Evolutionary conservation across 352 stramenopile genomes (phyloP).

Genomic region (Phytophthora litchii): DNA sequence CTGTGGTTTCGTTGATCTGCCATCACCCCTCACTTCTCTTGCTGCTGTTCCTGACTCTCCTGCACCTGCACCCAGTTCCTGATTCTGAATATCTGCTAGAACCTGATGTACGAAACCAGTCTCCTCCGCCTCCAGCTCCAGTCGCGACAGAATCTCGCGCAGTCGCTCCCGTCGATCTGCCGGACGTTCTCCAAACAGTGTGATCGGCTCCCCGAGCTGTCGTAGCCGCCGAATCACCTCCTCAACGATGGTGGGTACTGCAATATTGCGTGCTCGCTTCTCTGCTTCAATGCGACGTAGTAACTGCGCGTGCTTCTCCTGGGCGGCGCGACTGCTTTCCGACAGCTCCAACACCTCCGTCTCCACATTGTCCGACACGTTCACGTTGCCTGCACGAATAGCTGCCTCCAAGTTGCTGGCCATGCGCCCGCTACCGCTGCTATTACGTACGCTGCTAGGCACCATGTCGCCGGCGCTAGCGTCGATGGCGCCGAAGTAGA

Average conservation of each 20-base stretch:
- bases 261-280: conserved; percentile 88
- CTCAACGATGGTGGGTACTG: conserved; percentile 92
- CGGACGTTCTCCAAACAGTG: conserved; percentile 95
- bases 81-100: conserved; percentile 55
- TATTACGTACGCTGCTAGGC: conserved; percentile 46
- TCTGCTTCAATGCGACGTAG: conserved; percentile 91
- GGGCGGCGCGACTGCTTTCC: conserved; percentile 78
- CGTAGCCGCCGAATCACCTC: conserved; percentile 93
- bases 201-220: conserved; percentile 91
- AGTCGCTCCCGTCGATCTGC: conserved; percentile 95
- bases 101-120: conserved; percentile 67
- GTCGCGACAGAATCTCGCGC: conserved; percentile 86
- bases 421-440: conserved; percentile 2
- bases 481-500: conserved; percentile 84
- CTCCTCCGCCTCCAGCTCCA: conserved; percentile 78
- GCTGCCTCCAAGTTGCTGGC: conserved; percentile 63
- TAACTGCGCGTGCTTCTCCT: conserved; percentile 89
- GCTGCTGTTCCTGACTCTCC: conserved; percentile 3
- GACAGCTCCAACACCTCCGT: conserved; percentile 87
- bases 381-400: conserved; percentile 84
- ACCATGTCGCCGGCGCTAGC: conserved; percentile 40
- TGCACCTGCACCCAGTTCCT: conserved; percentile 20
- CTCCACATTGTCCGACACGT: conserved; percentile 73
- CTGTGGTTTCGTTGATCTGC: conserved; percentile 30
- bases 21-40: conserved; percentile 5